Conservation (phyloP, 1,284 basidiomycete genomes). For the Phenoliferia sp. region DNA sequence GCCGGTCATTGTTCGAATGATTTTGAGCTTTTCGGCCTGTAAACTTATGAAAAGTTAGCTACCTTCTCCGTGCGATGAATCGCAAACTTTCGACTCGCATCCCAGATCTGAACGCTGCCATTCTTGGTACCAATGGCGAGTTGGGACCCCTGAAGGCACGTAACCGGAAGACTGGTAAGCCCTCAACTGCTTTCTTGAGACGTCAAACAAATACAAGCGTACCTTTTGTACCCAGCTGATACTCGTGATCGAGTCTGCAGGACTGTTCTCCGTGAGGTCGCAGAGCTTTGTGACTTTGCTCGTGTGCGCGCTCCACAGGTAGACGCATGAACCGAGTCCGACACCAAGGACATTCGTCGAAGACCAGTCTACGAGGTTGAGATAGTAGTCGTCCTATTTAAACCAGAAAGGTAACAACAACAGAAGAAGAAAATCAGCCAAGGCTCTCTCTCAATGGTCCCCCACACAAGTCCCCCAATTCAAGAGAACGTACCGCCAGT, state of each 20-base stretch:
- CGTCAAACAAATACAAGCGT: slow-evolving; percentile 31
- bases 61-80: not conserved
- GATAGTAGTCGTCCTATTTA: slow-evolving; percentile 82
- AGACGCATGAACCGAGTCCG: slow-evolving; percentile 85
- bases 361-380: slow-evolving; percentile 97
- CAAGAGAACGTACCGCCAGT: slow-evolving; percentile 44
- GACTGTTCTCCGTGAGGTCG: slow-evolving; percentile 55
- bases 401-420: not conserved
- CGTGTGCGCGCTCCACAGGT: slow-evolving; percentile 94
- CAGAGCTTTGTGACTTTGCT: slow-evolving; percentile 87
- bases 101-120: slow-evolving; percentile 89
- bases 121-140: slow-evolving; percentile 87
- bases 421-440: not conserved
- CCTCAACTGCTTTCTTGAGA: not conserved
- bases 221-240: slow-evolving; percentile 89
- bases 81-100: slow-evolving; percentile 41
- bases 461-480: slow-evolving; percentile 5
- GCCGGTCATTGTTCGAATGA: slow-evolving; percentile 74
- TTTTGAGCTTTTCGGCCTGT: slow-evolving; percentile 50
- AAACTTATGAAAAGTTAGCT: not conserved
- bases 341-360: slow-evolving; percentile 91
- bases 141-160: slow-evolving; percentile 61
- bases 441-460: not conserved
- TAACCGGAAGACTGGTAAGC: too few species aligned
- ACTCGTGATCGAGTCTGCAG: slow-evolving; percentile 64